Base-by-base conservation (phyloP, 768 basidiomycete genomes). In the Naganishia antarctica region DNA sequence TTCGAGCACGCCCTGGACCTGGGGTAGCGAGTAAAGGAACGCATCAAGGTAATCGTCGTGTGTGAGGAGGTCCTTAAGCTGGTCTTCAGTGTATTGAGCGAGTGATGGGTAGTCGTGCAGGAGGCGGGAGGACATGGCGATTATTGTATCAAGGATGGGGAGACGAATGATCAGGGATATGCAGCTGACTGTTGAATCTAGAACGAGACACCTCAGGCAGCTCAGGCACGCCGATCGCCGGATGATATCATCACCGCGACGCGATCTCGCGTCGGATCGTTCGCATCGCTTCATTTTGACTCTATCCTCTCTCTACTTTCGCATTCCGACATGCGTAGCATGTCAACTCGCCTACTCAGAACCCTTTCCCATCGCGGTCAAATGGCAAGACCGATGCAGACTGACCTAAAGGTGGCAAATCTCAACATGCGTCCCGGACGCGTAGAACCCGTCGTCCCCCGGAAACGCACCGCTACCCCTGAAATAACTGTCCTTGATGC, bases 21-120 rank as follows among this genome's bases (percentile, higher is more conserved):
- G 81, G 2, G 85, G 80, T 11, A 94, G 78, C 0, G 89, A 85
- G 76, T 92, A 87, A 68, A 98, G 87, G 66, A 88, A 80, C 8
- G 92, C 88, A 74, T 93, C 88, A 68, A 93, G 92, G 75, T 92
- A 92, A 16, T 80, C 79, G 0, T 86, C 87, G 73, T 96, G 90
- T 15, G 82, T 81, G 23, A 96, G 79, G 4, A 96, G 80, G 72
- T 93, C 91, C 76, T 96, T 89, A n/a, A 98, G 82, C 70, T 92
- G 91, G 68, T 90, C 26, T 32, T 65, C 63, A 8, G 74, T 68
- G 48, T 73, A 74, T 8, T 62, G 16, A 5, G 74, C 48, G n/a
- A 77, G 70, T 0, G 71, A 69, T 12, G 76, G 76, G 66, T 72
- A 75, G 59, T 73, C 71, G 37, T 73, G 70, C 7, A 75, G 67